Evolutionary conservation across 139 green algal species (phyloP).

Genomic region (Chlamydomonas sphaeroides): DNA sequence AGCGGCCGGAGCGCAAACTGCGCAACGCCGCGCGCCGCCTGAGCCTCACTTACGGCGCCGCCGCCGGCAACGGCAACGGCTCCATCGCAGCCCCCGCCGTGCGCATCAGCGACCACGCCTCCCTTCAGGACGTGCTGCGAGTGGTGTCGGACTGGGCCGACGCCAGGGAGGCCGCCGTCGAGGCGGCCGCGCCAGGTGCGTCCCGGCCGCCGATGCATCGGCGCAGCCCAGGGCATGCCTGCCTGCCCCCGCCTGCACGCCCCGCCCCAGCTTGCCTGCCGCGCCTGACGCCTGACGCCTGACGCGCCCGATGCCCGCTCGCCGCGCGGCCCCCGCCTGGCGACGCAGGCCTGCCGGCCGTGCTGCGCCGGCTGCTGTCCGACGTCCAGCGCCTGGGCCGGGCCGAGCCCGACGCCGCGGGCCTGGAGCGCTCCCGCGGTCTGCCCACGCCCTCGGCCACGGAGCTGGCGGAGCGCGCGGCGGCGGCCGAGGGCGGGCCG

Average conservation of each 20-base stretch:
- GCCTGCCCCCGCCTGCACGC: no score
- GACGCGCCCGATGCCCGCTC: background rate
- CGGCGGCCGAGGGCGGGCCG: background rate
- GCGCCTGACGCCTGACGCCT: no score
- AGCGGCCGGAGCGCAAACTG: conserved; percentile 17
- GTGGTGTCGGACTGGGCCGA: conserved; percentile 40
- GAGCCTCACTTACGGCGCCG: background rate
- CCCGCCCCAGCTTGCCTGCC: no score
- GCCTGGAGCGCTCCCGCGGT: background rate
- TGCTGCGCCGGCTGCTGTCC: conserved; percentile 6
- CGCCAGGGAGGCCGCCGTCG: background rate
- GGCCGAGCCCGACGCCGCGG: conserved; percentile 2
- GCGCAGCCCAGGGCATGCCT: no score
- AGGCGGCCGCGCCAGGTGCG: background rate
- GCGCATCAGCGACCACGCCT: background rate
- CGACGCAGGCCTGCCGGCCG: background rate
- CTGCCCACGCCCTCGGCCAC: conserved; percentile 5
- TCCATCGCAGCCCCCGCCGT: background rate
- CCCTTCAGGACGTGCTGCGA: conserved; percentile 28
- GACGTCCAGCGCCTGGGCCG: background rate
- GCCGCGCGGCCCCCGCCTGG: background rate
- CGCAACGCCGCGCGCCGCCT: conserved; percentile 19
- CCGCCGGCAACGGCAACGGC: background rate
- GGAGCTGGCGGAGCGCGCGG: conserved; percentile 10
- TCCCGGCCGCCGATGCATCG: no score